Conservation (phyloP, 208 protist species). For the Wallacemonas sp. region DNA sequence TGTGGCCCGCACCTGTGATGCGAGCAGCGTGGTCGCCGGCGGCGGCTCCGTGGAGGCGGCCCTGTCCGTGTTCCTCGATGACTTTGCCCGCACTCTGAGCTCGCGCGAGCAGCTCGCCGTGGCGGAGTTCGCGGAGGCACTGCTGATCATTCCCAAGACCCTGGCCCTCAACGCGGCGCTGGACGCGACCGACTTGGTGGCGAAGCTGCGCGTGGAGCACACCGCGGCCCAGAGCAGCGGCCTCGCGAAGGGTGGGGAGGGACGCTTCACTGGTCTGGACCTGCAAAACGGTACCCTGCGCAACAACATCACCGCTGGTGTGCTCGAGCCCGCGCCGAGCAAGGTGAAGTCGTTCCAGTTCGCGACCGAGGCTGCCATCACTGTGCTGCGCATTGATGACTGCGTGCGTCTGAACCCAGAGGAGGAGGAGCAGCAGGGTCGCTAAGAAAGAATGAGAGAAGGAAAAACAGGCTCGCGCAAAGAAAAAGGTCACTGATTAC, state of each 20-base stretch:
- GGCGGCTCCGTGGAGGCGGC: conserved; percentile 98
- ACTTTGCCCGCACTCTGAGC: conserved; percentile 96
- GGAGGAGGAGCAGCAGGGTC: conserved; percentile 55
- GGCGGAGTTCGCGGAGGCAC: conserved; percentile 97
- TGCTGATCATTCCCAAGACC: conserved; percentile 99
- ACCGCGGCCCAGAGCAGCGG: conserved; percentile 81
- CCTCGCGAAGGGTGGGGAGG: conserved; percentile 29
- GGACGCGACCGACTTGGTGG: conserved; percentile 98
- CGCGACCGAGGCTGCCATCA: conserved; percentile 99
- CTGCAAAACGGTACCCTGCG: conserved; percentile 93
- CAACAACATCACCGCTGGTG: conserved; percentile 97
- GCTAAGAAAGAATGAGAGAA: conserved; percentile 14
- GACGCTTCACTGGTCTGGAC: conserved; percentile 93
- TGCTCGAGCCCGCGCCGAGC: conserved; percentile 98
- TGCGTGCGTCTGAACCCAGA: conserved; percentile 96
- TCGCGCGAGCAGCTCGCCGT: conserved; percentile 99
- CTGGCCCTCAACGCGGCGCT: conserved; percentile 98
- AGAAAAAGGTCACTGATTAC: no score
- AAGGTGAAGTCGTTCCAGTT: conserved; percentile 99
- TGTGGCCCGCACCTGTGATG: conserved; percentile 98
- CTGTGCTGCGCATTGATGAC: conserved; percentile 99
- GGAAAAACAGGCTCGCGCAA: no score
- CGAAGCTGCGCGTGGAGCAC: conserved; percentile 97
- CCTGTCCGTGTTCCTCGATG: conserved; percentile 98
- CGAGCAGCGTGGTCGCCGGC: conserved; percentile 96